Evolutionary conservation across 352 stramenopile species (phyloP), one percentile per base, ranked within the genome.

Genomic region (Pythium scleroteichum): DNA sequence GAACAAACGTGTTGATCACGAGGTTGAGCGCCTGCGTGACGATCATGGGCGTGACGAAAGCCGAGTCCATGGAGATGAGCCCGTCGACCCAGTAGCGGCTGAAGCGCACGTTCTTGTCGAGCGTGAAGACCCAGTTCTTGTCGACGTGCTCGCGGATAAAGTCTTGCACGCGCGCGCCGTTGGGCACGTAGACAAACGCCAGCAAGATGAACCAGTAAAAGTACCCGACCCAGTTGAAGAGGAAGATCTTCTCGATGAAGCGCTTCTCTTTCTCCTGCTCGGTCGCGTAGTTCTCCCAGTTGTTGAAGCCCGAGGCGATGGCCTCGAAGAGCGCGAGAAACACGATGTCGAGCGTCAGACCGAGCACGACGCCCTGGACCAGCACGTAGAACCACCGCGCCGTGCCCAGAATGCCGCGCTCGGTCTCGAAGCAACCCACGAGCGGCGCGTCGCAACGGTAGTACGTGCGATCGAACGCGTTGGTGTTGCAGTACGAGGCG

Each of bases 221-320:
- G 67, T 87, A 87, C 23, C 78, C 75, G 63, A 87, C 75, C 75
- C 78, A 87, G 68, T 85, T 82, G 78, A 87, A 87, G 27, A 87
- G 58, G 44, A 87, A 87, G 55, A 85, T 76, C 65, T 87, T 85
- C 26, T 82, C 73, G 41, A 85, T 76, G 54, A 69, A 73, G 1
- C 75, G 71, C n/a, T 48, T 68, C 56, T 85, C 74, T 52, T 73
- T 71, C 46, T 87, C 75, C 45, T 82, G 73, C 45, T 82, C 66
- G 9, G 78, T 87, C 41, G 62, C 59, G 60, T 85, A 87, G 64
- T 85, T 87, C 64, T 87, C 78, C 78, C 78, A 87, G 20, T 66
- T 62, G 59, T 85, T 87, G 57, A 87, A 87, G 22, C 54, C 70
- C 17, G 61, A 62, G 17, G 78, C 73, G 13, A 79, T 83, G 48